Conservation (phyloP, 495 filamentous ascomycete species). For the Friedmanniomyces endolithicus region DNA sequence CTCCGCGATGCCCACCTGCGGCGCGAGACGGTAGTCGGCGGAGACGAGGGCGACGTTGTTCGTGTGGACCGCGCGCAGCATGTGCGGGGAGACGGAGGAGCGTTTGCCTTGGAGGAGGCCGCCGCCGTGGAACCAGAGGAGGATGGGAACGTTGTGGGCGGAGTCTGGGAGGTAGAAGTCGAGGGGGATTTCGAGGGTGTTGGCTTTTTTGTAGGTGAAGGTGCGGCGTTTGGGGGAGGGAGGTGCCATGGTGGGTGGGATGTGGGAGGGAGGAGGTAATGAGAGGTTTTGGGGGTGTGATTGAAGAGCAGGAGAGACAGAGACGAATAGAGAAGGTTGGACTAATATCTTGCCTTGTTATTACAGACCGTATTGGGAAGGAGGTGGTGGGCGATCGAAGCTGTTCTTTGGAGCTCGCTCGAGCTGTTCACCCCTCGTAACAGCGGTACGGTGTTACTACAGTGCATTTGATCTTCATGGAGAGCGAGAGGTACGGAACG, state of each 20-base stretch:
- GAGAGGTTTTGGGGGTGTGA: not conserved
- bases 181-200: slow-evolving; percentile 3
- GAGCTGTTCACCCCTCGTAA: no score
- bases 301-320: not conserved
- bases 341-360: no score
- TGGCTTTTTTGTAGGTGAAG: slow-evolving; percentile 15
- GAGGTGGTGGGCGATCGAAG: no score
- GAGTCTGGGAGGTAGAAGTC: slow-evolving; percentile 12
- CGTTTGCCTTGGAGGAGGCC: slow-evolving; percentile 20
- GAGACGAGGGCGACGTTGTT: slow-evolving; percentile 11
- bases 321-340: no score
- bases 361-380: no score
- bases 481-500: no score
- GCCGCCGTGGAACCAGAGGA: slow-evolving; percentile 30
- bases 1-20: slow-evolving; percentile 9
- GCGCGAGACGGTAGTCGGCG: slow-evolving; percentile 17
- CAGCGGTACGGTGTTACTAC: no score
- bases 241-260: not conserved
- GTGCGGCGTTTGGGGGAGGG: slow-evolving; percentile 1
- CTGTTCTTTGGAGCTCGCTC: no score
- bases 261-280: no score
- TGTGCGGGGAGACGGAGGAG: not conserved
- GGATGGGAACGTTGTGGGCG: slow-evolving; percentile 16
- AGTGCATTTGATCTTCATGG: no score
- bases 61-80: slow-evolving; percentile 4